Base-by-base conservation (phyloP, 2,329 filamentous ascomycete genomes). In the Cylindrodendrum hubeiense region DNA sequence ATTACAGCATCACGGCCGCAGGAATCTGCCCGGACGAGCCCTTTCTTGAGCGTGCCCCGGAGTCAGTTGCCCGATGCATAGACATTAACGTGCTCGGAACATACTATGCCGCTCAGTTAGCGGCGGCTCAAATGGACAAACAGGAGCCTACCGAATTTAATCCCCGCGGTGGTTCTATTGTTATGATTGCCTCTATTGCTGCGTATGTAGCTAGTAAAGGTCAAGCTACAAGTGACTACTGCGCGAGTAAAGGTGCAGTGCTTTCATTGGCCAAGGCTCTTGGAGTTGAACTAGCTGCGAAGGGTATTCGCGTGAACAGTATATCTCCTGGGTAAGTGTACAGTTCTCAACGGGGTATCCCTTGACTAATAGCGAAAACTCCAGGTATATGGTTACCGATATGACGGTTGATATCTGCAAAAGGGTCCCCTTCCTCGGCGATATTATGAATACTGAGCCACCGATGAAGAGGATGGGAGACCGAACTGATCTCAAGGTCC, bases 181-280 rank as follows among this genome's bases (percentile, higher is more conserved):
- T 79, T 9, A 58, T 76, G 56, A 78, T 79, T 54, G 77, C 76
- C 7, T 79, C 77, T 3, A 77, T 77, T 47, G 72, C 78, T 9
- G 76, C 77, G 0, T 70, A 77, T 34, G 64, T 71, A 8, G 74
- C 75, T 4, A 77, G 73, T 54, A 75, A 76, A 28, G 75, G 69
- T 10, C 77, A 79, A 57, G 60, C 47, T 17, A 76, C 71, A 1
- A 78, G 76, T 54, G 77, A 77, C 19, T 86, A 86, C 68, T 82
- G 80, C 58, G 80, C 82, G 2, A 81, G 78, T 44, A 86, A 86
- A 67, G 81, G 80, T 9, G 84, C 82, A 0, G 82, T 84, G 5
- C 74, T 81, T 10, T 76, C 80, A 43, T 75, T 87, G 50, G 85
- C 83, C 6, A 82, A 80, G 37, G 67, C 66, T 10, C 68, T 81